These are phyloP conservation scores for Pyracantha coccinea DNA, from an alignment of 331 rosid species.

Conservation along the genomic window DNA sequence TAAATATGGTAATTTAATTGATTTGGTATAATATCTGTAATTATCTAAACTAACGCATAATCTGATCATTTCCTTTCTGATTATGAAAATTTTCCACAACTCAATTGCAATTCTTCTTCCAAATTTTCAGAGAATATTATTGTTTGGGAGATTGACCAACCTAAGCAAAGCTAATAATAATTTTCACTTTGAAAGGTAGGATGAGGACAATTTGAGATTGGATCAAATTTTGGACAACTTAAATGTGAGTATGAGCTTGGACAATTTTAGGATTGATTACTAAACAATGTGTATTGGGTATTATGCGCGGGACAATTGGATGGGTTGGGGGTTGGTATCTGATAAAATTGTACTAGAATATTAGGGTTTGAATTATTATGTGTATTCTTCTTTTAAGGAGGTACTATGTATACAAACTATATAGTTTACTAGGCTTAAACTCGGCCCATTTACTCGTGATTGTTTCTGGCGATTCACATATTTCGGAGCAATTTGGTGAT, in stretches of 20 bases:
- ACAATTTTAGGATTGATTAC: neutral
- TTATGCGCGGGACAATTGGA: neutral
- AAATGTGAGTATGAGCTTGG: neutral
- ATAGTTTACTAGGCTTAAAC: no score
- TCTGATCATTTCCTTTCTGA: neutral
- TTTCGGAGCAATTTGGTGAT: no score
- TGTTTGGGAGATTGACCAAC: neutral
- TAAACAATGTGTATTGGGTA: no score
- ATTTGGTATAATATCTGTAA: neutral
- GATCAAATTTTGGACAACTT: neutral
- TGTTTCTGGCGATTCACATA: no score
- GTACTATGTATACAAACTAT: no score
- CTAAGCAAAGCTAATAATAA: neutral
- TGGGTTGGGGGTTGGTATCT: no score
- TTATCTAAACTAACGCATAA: neutral
- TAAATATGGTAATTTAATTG: neutral
- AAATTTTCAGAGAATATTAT: no score
- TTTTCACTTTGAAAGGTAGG: neutral
- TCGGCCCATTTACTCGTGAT: no score
- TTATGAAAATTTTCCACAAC: neutral
- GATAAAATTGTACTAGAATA: no score
- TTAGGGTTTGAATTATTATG: no score
- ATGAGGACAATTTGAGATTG: neutral
- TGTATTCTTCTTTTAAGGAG: no score
- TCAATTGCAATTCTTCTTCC: constrained; percentile 13